Conservation (phyloP, 306 rosid species). For the Prunus mume region DNA sequence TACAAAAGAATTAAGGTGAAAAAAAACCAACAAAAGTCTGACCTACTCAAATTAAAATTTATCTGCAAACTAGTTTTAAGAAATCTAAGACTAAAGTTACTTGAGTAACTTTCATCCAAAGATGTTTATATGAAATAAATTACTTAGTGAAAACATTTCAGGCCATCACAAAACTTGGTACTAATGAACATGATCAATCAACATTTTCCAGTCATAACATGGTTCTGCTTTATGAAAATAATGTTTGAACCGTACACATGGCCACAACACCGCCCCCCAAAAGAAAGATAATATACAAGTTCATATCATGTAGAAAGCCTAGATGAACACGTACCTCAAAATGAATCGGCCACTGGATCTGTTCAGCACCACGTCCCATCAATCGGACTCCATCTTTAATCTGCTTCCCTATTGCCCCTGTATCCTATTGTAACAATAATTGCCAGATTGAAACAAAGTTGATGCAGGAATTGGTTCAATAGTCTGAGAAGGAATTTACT, state of each 20-base stretch:
- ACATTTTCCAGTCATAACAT: not conserved
- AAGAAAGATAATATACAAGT: no score
- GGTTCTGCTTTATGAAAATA: not conserved
- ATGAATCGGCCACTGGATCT: constrained; percentile 88
- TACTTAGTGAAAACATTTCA: not conserved
- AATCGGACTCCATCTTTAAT: constrained; percentile 85
- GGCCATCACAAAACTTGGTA: not conserved
- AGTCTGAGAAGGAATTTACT: constrained; percentile 16
- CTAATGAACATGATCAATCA: not conserved
- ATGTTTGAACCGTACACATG: not conserved
- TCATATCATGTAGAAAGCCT: not conserved
- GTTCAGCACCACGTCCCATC: constrained; percentile 96
- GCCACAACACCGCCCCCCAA: no score
- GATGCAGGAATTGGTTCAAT: constrained; percentile 25
- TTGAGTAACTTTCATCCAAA: no score
- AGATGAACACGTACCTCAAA: constrained; percentile 59
- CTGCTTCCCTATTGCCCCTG: constrained; percentile 89
- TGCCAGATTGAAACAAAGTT: constrained; percentile 26
- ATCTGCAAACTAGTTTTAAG: no score
- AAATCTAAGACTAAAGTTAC: no score
- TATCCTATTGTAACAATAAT: constrained; percentile 56
- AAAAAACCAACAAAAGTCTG: no score
- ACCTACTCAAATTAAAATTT: no score
- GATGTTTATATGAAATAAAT: not conserved
- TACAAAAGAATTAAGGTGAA: no score